These are phyloP conservation scores for Millerozyma acaciae DNA, from an alignment of 805 yeast species.

Conservation along the genomic window DNA sequence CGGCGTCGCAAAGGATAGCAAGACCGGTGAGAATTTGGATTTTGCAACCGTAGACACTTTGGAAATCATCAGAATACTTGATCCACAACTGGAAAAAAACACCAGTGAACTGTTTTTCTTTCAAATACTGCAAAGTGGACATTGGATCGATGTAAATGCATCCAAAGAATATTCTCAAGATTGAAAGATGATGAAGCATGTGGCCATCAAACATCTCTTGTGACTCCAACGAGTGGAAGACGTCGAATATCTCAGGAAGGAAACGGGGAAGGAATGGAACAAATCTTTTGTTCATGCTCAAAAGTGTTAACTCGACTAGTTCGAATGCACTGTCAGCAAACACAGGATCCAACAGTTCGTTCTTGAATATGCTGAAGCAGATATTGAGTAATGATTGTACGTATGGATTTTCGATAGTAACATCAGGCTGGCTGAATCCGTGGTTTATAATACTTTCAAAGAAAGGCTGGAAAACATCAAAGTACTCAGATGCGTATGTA, in stretches of 20 bases:
- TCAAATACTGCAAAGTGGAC: conserved; percentile 32
- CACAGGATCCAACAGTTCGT: conserved; percentile 35
- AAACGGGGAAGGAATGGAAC: conserved; percentile 30
- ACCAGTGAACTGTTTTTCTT: conserved; percentile 33
- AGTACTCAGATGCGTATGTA: conserved; percentile 56
- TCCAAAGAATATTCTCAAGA: conserved; percentile 42
- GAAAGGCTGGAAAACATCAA: conserved; percentile 53
- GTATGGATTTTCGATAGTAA: conserved; percentile 34
- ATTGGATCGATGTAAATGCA: conserved; percentile 36
- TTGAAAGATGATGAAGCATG: conserved; percentile 40
- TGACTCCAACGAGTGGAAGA: conserved; percentile 30
- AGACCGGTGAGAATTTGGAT: conserved; percentile 47
- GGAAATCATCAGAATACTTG: conserved; percentile 42
- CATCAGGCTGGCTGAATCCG: conserved; percentile 41
- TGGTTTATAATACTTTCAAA: conserved; percentile 50
- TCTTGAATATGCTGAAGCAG: conserved; percentile 31
- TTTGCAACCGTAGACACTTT: conserved; percentile 54
- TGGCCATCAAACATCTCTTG: conserved; percentile 41
- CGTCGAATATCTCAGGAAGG: conserved; percentile 33
- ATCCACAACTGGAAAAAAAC: conserved; percentile 47
- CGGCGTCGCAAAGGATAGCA: conserved; percentile 32
- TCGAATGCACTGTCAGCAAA: conserved; percentile 39
- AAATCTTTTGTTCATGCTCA: conserved; percentile 28
- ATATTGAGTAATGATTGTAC: conserved; percentile 36
- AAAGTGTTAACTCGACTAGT: conserved; percentile 30